Conservation (phyloP, 177 flowering plant species). For the Telopea speciosissima region DNA sequence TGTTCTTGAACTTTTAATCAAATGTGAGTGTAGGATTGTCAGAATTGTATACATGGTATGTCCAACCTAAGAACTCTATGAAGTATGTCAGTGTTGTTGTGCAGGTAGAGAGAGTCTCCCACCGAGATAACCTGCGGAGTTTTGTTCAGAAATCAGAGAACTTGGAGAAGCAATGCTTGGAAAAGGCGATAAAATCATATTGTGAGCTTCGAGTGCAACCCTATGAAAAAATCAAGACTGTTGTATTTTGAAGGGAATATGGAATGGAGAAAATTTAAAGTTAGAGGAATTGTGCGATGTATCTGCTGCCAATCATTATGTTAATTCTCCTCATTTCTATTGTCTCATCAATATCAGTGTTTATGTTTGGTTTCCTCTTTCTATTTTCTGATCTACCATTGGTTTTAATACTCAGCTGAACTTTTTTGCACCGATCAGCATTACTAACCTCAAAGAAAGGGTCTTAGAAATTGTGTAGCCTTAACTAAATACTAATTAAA, state of each 20-base stretch:
- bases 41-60: not conserved
- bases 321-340: not conserved
- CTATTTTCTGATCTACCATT: not conserved
- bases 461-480: not conserved
- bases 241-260: constrained; percentile 47
- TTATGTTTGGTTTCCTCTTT: not conserved
- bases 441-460: not conserved
- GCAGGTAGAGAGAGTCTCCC: constrained; percentile 94
- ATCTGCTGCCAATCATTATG: not conserved
- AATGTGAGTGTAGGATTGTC: too few species aligned
- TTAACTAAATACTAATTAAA: too few species aligned
- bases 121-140: constrained; percentile 71
- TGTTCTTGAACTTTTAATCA: too few species aligned
- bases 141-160: constrained; percentile 82
- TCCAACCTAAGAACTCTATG: not conserved
- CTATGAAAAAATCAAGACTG: constrained; percentile 60
- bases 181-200: constrained; percentile 77
- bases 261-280: not conserved
- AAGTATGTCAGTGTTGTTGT: constrained; percentile 11
- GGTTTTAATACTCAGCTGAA: not conserved
- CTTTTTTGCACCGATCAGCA: not conserved
- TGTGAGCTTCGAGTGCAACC: constrained; percentile 86
- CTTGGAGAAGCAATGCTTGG: constrained; percentile 83
- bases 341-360: not conserved
- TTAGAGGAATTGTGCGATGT: not conserved